Evolutionary conservation across 1,284 basidiomycete species (phyloP).

Genomic region (Ceratobasidium sp.): DNA sequence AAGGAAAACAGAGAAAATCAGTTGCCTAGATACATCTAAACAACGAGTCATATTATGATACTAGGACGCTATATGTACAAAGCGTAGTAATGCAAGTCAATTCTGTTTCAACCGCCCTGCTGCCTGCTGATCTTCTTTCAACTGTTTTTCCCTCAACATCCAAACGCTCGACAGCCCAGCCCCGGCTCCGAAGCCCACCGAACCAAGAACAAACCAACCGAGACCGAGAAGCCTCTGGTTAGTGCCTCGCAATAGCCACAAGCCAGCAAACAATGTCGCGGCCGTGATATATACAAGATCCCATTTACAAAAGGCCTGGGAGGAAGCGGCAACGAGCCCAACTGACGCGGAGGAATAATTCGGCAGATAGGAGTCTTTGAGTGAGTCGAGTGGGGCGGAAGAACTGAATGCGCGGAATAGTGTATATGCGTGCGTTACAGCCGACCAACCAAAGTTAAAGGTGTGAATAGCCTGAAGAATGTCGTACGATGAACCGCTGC

Average conservation of each 20-base stretch:
- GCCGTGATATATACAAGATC: constrained; percentile 16
- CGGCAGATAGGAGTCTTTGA: constrained; percentile 17
- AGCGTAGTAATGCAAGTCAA: neutral
- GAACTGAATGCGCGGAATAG: constrained; percentile 10
- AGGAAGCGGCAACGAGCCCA: neutral
- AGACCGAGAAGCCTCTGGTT: neutral
- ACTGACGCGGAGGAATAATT: constrained; percentile 3
- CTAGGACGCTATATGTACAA: neutral
- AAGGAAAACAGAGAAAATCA: too few relatives aligned
- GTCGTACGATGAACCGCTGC: neutral
- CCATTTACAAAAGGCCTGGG: constrained; percentile 23
- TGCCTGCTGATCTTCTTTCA: neutral
- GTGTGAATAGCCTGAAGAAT: constrained; percentile 8
- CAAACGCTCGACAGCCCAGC: constrained; percentile 27
- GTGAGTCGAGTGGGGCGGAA: constrained; percentile 15
- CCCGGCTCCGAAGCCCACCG: constrained; percentile 4
- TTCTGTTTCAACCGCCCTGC: neutral
- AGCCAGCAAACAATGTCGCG: constrained; percentile 8
- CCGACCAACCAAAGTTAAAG: constrained; percentile 19
- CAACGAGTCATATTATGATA: too few relatives aligned
- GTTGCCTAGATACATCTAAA: too few relatives aligned
- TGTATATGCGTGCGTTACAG: constrained; percentile 14
- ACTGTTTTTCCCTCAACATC: constrained; percentile 29
- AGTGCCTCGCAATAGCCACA: constrained; percentile 14
- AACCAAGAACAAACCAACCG: constrained; percentile 3